Percentiles rank a stretch among this genome's conserved stretches.
phyloP scores from a whole-genome alignment of 805 yeast genomes.

The Schwanniomyces occidentalis region DNA sequence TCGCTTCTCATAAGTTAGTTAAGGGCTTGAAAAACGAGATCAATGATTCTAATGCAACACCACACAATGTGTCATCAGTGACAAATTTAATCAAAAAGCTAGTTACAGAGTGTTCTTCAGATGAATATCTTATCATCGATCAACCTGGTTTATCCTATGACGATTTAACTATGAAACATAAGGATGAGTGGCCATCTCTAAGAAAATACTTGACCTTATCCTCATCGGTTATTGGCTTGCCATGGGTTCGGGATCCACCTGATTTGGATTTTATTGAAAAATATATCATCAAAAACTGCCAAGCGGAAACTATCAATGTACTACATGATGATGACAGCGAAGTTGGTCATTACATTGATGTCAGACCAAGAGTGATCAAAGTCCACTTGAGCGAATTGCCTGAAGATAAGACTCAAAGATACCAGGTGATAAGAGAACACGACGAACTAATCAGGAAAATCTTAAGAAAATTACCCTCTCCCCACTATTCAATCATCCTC shows the following conservation, averaged over 20 bases:
- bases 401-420: slow-evolving; percentile 14
- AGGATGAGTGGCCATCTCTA: slow-evolving; percentile 47
- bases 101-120: slow-evolving; percentile 40
- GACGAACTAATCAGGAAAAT: slow-evolving; percentile 55
- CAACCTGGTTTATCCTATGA: slow-evolving; percentile 36
- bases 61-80: slow-evolving; percentile 24
- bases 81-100: slow-evolving; percentile 36
- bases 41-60: slow-evolving; percentile 13
- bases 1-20: slow-evolving; percentile 43
- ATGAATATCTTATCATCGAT: slow-evolving; percentile 36
- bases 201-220: slow-evolving; percentile 53
- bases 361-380: slow-evolving; percentile 59
- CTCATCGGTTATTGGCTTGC: slow-evolving; percentile 63
- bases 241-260: slow-evolving; percentile 43
- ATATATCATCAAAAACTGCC: slow-evolving; percentile 49
- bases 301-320: slow-evolving; percentile 44
- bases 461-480: slow-evolving; percentile 72
- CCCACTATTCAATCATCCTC: slow-evolving; percentile 61
- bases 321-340: slow-evolving; percentile 44
- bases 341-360: slow-evolving; percentile 60
- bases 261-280: slow-evolving; percentile 46
- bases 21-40: slow-evolving; percentile 27
- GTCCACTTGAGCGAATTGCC: slow-evolving; percentile 56
- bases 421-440: slow-evolving; percentile 33
- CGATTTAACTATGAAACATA: slow-evolving; percentile 29